Evolutionary conservation across 805 yeast genomes (phyloP).

Genomic region (Saccharomycopsis fodiens): DNA sequence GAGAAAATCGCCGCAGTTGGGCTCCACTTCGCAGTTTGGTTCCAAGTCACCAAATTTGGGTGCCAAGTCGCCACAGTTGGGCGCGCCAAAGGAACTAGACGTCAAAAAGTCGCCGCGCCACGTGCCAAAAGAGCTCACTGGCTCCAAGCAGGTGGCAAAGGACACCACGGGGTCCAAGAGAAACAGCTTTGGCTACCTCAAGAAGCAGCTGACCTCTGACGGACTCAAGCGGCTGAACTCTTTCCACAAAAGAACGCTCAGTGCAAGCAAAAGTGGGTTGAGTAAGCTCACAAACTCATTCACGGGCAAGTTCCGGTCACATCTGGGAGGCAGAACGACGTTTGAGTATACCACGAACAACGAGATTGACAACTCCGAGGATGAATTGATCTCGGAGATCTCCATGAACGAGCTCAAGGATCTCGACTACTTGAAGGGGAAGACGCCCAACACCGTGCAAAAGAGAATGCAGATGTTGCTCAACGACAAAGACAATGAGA

Average conservation of each 20-base stretch:
- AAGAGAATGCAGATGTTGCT: slow-evolving; percentile 17
- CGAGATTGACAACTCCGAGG: slow-evolving; percentile 18
- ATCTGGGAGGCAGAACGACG: neutral
- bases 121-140: neutral
- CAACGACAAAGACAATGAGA: slow-evolving; percentile 9
- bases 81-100: neutral
- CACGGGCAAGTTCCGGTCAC: slow-evolving; percentile 19
- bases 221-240: slow-evolving; percentile 11
- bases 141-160: neutral
- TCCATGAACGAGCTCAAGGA: slow-evolving; percentile 20
- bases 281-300: slow-evolving; percentile 18
- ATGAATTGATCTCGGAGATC: slow-evolving; percentile 14
- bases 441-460: slow-evolving; percentile 12
- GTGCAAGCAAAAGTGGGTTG: slow-evolving; percentile 17
- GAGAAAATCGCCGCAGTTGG: neutral
- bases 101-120: neutral
- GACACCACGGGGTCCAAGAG: neutral
- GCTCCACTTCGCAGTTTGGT: neutral
- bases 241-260: slow-evolving; percentile 18
- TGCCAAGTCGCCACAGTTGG: neutral
- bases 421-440: slow-evolving; percentile 14
- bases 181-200: neutral
- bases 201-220: neutral
- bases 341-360: neutral
- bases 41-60: neutral